Evolutionary conservation across 805 yeast species (phyloP).

Genomic region (Debaryomyces maramus): DNA sequence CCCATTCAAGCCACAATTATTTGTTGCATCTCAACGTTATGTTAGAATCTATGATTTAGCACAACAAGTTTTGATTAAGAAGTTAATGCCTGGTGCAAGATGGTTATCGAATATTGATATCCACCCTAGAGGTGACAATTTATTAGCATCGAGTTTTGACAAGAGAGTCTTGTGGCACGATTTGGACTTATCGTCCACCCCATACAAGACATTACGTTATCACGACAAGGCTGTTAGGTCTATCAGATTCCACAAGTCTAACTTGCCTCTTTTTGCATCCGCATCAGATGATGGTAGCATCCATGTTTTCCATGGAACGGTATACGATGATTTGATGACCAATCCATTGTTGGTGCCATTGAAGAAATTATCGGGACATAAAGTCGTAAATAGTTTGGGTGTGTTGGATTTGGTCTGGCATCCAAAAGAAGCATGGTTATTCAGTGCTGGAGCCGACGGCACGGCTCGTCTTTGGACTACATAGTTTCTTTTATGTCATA

Average conservation of each 20-base stretch:
- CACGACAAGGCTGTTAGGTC: slow-evolving; percentile 93
- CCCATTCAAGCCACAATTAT: slow-evolving; percentile 90
- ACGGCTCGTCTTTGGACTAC: slow-evolving; percentile 97
- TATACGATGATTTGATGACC: slow-evolving; percentile 91
- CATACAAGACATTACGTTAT: slow-evolving; percentile 92
- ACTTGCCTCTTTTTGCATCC: slow-evolving; percentile 86
- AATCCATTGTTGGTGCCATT: slow-evolving; percentile 95
- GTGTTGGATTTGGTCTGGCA: slow-evolving; percentile 91
- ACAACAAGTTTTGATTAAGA: slow-evolving; percentile 79
- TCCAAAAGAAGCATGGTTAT: slow-evolving; percentile 97
- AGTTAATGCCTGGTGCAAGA: slow-evolving; percentile 91
- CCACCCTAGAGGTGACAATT: slow-evolving; percentile 95
- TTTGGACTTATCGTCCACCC: slow-evolving; percentile 81
- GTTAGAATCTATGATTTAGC: slow-evolving; percentile 88
- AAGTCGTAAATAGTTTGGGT: slow-evolving; percentile 75
- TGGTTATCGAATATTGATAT: slow-evolving; percentile 91
- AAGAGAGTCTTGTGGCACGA: slow-evolving; percentile 98
- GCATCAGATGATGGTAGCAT: slow-evolving; percentile 93
- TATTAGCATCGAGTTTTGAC: slow-evolving; percentile 89
- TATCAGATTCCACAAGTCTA: slow-evolving; percentile 81
- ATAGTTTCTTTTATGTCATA: slow-evolving; percentile 13
- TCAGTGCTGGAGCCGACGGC: slow-evolving; percentile 96
- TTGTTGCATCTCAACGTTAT: slow-evolving; percentile 92
- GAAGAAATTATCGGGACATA: slow-evolving; percentile 91
- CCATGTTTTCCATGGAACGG: slow-evolving; percentile 95